Evolutionary conservation across 345 rosid genomes (phyloP), one percentile per base, ranked within the genome.

Genomic region (Bruguiera sexangula): DNA sequence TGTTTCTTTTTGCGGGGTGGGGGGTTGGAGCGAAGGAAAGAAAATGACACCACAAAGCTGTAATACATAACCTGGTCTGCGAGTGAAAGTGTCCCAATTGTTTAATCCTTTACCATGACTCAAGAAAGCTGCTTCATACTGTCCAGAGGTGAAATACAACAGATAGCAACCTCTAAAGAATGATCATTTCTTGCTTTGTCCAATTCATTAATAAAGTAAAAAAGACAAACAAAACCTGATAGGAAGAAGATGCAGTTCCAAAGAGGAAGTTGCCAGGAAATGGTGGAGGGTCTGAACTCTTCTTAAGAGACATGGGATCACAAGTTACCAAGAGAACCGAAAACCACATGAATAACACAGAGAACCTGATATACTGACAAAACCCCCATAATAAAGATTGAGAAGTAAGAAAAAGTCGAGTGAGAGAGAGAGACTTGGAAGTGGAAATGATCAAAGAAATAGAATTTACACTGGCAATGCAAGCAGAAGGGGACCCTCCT

Each of bases 161-260:
- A 32, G 20, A 63, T 32, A 30, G 43, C 36, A 48, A 48, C 60
- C 2, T 43, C 19, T 39, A 9, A 26, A 24, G 48, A 64, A 10
- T 48, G 30, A 15, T 8, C 11, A 13, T 39, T 20, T 34, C 10
- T 20, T 8, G 9, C 16, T 26, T 27, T 26, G 29, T 39, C 9
- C 15, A 51, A 43, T 13, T 18, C 19, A 3, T 2, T 5, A n/a
- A 19, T n/a, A 43, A 58, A 32, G 29, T 22, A 27, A 59, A 32
- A 32, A 6, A 20, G 13, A 29, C 26, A 73, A 32, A 32, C 31
- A 37, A 64, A 69, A 89, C 91, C 91, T 91, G 92, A 69, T 88
- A 88, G 50, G 96, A 80, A 72, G 94, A 89, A 60, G 97, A 86
- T 24, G 96, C 89, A 16, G 94, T 84, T 67, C 96, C 96, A 65